Base-by-base conservation (phyloP, 441 rosid species). In the Gossypium schwendimanii region DNA sequence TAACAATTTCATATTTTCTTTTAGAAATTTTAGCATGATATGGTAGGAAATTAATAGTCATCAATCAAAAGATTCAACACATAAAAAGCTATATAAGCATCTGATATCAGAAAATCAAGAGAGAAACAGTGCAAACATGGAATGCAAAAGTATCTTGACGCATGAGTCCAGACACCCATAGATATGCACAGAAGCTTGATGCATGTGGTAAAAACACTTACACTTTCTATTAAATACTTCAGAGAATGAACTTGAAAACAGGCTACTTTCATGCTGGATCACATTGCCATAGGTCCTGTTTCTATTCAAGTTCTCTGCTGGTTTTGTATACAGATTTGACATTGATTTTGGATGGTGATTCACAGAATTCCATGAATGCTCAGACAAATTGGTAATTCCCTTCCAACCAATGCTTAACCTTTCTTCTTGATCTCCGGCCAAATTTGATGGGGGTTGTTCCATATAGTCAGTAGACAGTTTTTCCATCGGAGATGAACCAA, bases 221-320 rank as follows among this genome's bases (percentile, higher is more conserved):
- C 93, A 45, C 74, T 83, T 73, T 69, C 83, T 77, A 73, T 76
- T 87, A 68, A 87, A 85, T 12, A 89, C 72, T 39, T 87, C 93
- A 21, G 93, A 87, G 54, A 87, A 75, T 7, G 93, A 89, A 81
- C 91, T 87, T 55, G 93, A 89, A 76, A 87, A 89, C 44, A 89
- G 86, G 77, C 93, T 87, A 82, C 87, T 89, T 75, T 89, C 93
- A 81, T 81, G 82, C 78, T 86, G 87, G 69, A 79, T 64, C 71
- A 81, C 83, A 69, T 52, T 82, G 17, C 61, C 15, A 73, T 39
- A 4, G 44, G 68, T 60, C 55, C 66, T 73, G 47, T 73, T 82
- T 68, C 79, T 81, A 76, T 77, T 78, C 71, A 81, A 71, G 33
- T 70, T 79, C 11, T 79, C 73, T 7, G 81, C 78, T 33, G 77